Evolutionary conservation across 2,329 filamentous ascomycete species (phyloP).

Genomic region (Stachybotrys elegans): DNA sequence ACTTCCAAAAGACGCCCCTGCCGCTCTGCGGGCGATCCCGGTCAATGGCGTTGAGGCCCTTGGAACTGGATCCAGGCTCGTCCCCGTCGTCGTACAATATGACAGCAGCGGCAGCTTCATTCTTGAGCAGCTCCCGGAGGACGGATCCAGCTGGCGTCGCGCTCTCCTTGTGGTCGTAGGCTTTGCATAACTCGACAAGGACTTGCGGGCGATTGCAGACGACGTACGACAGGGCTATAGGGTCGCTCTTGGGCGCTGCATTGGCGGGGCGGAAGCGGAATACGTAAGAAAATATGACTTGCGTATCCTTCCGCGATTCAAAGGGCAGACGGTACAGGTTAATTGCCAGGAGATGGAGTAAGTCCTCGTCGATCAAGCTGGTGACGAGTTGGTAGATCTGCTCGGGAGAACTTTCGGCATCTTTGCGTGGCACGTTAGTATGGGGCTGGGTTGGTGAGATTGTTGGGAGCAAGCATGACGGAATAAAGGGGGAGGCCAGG

Average conservation of each 20-base stretch:
- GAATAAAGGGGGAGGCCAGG: neutral
- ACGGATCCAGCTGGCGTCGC: constrained; percentile 89
- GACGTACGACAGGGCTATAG: constrained; percentile 82
- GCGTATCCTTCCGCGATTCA: constrained; percentile 91
- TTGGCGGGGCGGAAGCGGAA: constrained; percentile 79
- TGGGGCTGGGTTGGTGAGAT: too few relatives aligned
- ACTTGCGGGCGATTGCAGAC: constrained; percentile 83
- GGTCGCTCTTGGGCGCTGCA: constrained; percentile 64
- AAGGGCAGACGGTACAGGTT: constrained; percentile 85
- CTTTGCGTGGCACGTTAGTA: too few relatives aligned
- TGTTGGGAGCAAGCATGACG: too few relatives aligned
- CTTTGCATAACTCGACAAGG: constrained; percentile 79
- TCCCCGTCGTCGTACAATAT: constrained; percentile 88
- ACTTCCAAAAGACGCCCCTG: constrained; percentile 88
- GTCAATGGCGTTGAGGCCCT: constrained; percentile 73
- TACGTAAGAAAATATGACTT: constrained; percentile 92
- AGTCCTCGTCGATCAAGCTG: constrained; percentile 80
- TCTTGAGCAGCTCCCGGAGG: constrained; percentile 81
- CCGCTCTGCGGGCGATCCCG: constrained; percentile 71
- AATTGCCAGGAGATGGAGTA: constrained; percentile 77
- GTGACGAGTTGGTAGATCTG: constrained; percentile 83
- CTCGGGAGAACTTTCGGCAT: constrained; percentile 80
- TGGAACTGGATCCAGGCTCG: constrained; percentile 63
- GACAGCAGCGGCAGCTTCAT: constrained; percentile 83
- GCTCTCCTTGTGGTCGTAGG: constrained; percentile 86